Conservation (phyloP, 305 asterid genomes). For the Solanum hybrid region DNA sequence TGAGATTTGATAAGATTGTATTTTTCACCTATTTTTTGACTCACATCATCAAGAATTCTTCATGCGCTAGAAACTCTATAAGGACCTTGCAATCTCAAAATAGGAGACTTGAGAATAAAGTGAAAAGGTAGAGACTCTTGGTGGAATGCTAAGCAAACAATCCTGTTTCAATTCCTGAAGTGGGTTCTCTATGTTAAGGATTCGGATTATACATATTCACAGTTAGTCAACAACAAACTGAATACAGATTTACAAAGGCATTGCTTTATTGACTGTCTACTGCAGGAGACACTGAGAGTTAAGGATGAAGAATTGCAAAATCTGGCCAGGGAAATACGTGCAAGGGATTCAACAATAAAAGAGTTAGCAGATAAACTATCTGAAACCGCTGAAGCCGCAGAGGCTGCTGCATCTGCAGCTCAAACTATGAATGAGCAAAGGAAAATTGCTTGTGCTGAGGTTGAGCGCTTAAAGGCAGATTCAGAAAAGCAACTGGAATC, state of each 20-base stretch:
- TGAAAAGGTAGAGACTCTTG: background rate
- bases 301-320: slow-evolving; percentile 98
- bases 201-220: background rate
- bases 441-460: slow-evolving; percentile 76
- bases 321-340: slow-evolving; percentile 81
- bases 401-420: slow-evolving; percentile 97
- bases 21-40: background rate
- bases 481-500: slow-evolving; percentile 53
- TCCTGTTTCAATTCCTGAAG: background rate
- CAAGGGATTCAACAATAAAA: slow-evolving; percentile 80
- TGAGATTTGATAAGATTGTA: background rate
- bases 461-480: slow-evolving; percentile 63
- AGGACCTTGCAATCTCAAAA: background rate
- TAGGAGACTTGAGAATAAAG: background rate
- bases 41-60: background rate
- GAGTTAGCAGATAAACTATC: slow-evolving; percentile 83
- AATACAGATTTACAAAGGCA: background rate
- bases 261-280: slow-evolving; percentile 5
- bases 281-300: slow-evolving; percentile 90
- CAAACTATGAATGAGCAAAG: slow-evolving; percentile 87
- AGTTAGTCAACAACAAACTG: background rate
- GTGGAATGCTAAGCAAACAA: background rate
- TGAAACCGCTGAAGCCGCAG: slow-evolving; percentile 96
- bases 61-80: background rate
- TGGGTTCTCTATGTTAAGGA: background rate